phyloP scores from a whole-genome alignment of 2,329 filamentous ascomycete genomes.

The Exophiala viscosa region DNA sequence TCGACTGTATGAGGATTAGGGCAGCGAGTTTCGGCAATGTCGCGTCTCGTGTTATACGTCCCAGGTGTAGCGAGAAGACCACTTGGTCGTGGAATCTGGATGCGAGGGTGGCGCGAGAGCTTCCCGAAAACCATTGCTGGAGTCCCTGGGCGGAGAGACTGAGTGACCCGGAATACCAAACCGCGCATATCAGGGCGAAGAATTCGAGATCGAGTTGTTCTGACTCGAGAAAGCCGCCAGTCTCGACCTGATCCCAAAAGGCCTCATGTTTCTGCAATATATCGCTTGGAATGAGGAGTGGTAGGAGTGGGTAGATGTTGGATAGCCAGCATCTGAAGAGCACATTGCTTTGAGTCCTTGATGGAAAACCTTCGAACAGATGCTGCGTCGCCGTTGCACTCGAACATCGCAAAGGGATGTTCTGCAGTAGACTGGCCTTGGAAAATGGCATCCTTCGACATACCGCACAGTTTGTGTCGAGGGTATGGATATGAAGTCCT shows the following conservation, averaged over 20 bases:
- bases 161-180: constrained; percentile 48
- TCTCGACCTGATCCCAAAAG: constrained; percentile 41
- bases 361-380: constrained; percentile 42
- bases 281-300: constrained; percentile 43
- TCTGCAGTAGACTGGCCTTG: constrained; percentile 37
- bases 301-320: constrained; percentile 45
- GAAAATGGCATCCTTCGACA: constrained; percentile 34
- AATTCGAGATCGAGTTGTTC: constrained; percentile 40
- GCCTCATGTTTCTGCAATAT: constrained; percentile 40
- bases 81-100: constrained; percentile 42
- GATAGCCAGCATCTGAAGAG: constrained; percentile 47
- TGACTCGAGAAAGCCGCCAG: constrained; percentile 34
- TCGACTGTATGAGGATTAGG: constrained; percentile 46
- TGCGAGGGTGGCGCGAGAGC: constrained; percentile 35
- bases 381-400: constrained; percentile 37
- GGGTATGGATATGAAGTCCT: not conserved
- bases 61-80: constrained; percentile 40
- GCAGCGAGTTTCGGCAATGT: constrained; percentile 45
- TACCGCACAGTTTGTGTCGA: constrained; percentile 12
- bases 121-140: constrained; percentile 23
- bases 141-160: constrained; percentile 39
- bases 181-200: constrained; percentile 44
- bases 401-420: constrained; percentile 34
- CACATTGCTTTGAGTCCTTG: constrained; percentile 44
- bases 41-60: constrained; percentile 45